Evolutionary conservation across 805 yeast genomes (phyloP), one percentile per base, ranked within the genome.

Genomic region (Teunomyces lycoperdinae): DNA sequence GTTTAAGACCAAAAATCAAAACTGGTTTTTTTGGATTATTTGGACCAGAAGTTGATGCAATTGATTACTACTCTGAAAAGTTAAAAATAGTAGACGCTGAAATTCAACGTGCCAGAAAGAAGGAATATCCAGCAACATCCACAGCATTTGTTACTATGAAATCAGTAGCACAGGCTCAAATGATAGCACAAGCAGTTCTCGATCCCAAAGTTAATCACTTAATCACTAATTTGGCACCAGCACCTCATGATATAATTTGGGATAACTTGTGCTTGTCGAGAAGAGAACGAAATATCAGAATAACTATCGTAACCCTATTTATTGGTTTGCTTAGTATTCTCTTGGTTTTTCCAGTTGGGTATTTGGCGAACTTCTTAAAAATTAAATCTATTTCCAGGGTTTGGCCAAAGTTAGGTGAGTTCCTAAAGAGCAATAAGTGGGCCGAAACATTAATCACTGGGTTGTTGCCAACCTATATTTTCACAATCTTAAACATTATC

Each of bases 201-300:
- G 97, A 91, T 61, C 97, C 97, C 0, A 79, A 87, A 48, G 89
- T 94, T 6, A 85, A 87, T 61, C 87, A 83, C 49, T 71, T 94
- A 45, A 87, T 91, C 31, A 87, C 96, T 3, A 74, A 79, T 35
- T 70, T 90, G 48, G 98, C 98, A 0, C 98, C 98, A 0, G 96
- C 98, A 1, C 98, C 98, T 3, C 92, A 87, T 58, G 99, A 92
- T 63, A 86, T 92, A 20, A 83, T 89, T 35, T 92, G 99, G 99
- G 87, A 83, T 48, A 89, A 91, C 60, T 80, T 89, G 31, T 91
- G 95, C 56, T 70, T 91, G 59, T 83, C 95, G 0, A 75, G 96
- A 47, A 75, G 73, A 46, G 91, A 88, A 56, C 73, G 97, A 49
- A 68, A 86, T 41, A 54, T 81, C 13, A 81, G 90, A 52, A 76